Conservation (phyloP, 2,329 filamentous ascomycete genomes). For the Exophiala sideris region DNA sequence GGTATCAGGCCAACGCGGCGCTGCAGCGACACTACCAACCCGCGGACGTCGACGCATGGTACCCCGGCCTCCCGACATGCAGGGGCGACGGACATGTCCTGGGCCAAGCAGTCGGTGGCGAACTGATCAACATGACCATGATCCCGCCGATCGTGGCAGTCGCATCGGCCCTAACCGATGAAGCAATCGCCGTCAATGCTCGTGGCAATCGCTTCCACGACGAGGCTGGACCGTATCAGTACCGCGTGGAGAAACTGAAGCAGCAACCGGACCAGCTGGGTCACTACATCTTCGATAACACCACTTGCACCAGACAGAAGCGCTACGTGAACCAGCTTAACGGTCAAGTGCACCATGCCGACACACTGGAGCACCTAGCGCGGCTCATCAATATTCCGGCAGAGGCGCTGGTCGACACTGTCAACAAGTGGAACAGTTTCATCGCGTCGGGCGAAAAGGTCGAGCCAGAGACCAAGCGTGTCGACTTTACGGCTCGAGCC, state of each 20-base stretch:
- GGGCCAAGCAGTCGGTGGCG: slow-evolving; percentile 4
- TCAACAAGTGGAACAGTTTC: slow-evolving; percentile 8
- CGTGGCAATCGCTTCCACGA: slow-evolving; percentile 9
- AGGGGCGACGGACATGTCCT: slow-evolving; percentile 3
- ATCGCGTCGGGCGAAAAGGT: slow-evolving; percentile 1
- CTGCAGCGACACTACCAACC: not conserved
- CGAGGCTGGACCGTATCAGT: slow-evolving; percentile 9
- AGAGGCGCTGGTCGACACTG: not conserved
- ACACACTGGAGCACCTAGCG: slow-evolving; percentile 7
- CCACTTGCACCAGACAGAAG: not conserved
- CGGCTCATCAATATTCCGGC: slow-evolving; percentile 1
- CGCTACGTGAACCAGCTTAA: slow-evolving; percentile 2
- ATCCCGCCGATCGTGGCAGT: slow-evolving; percentile 3
- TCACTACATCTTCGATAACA: slow-evolving; percentile 8
- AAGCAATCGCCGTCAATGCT: slow-evolving; percentile 5
- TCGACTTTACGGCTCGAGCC: not conserved
- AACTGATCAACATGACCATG: not conserved
- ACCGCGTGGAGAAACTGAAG: slow-evolving; percentile 2
- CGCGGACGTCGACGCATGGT: not conserved
- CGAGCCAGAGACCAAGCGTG: slow-evolving; percentile 6
- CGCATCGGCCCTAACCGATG: slow-evolving; percentile 7
- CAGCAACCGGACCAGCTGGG: not conserved
- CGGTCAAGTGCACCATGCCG: not conserved
- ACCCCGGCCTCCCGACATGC: slow-evolving; percentile 3
- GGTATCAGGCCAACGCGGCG: slow-evolving; percentile 66